Conservation (phyloP, 2,329 filamentous ascomycete species). For the Grosmannia huntii region DNA sequence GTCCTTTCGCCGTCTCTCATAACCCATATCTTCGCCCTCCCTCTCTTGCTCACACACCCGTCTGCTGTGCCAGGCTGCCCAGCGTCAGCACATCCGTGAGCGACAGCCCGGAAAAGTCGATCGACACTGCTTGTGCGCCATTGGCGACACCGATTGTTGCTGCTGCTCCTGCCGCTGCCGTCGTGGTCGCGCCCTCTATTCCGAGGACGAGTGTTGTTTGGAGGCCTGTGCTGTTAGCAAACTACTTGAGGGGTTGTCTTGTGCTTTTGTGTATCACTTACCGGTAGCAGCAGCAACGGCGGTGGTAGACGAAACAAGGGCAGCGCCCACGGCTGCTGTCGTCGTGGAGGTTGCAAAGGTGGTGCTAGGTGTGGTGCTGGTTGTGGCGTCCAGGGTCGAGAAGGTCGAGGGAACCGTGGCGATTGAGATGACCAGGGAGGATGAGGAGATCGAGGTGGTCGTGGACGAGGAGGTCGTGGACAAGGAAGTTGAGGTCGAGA, state of each 20-base stretch:
- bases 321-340: neutral
- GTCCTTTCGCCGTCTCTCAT: neutral
- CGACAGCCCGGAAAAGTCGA: conserved; percentile 27
- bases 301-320: neutral
- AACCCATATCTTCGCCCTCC: neutral
- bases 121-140: conserved; percentile 15
- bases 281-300: neutral
- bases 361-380: neutral
- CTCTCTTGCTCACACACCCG: conserved; percentile 4
- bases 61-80: conserved; percentile 25
- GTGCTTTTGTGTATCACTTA: neutral
- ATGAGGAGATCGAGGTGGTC: neutral
- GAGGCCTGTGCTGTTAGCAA: conserved; percentile 7
- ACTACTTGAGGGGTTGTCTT: neutral
- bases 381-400: neutral
- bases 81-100: conserved; percentile 31
- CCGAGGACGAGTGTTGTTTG: conserved; percentile 18
- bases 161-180: conserved; percentile 9
- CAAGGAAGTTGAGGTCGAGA: neutral
- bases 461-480: neutral
- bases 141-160: conserved; percentile 15
- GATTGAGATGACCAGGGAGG: neutral
- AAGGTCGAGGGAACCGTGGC: neutral
- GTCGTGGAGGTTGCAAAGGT: neutral
- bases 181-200: conserved; percentile 12